Percentiles rank a stretch among this genome's conserved stretches.
phyloP scores from a whole-genome alignment of 768 basidiomycete genomes.

The Amyloporia xantha region DNA sequence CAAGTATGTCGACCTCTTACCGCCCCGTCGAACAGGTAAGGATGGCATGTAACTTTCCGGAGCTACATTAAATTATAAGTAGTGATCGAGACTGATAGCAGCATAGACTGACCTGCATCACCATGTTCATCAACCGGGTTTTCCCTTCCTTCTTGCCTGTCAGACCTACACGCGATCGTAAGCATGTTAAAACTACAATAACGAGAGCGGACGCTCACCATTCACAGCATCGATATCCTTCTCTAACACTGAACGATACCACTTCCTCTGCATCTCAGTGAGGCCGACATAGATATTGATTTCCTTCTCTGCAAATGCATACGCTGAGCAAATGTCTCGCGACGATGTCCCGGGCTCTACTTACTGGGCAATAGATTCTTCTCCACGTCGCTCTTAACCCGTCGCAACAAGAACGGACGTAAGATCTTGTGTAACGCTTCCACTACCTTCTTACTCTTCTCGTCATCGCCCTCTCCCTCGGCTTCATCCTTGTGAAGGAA shows the following conservation, averaged over 20 bases:
- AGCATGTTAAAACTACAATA: not conserved
- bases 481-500: conserved; percentile 88
- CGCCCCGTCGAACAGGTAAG: conserved; percentile 92
- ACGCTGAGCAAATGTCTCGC: not conserved
- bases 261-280: conserved; percentile 95
- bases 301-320: conserved; percentile 69
- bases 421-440: conserved; percentile 97
- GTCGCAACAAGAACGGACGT: conserved; percentile 85
- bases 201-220: conserved; percentile 38
- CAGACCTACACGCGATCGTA: conserved; percentile 43
- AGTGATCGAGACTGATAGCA: not conserved
- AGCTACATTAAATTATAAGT: conserved; percentile 32
- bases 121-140: conserved; percentile 96
- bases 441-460: conserved; percentile 87
- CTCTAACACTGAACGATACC: conserved; percentile 94
- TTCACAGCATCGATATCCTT: conserved; percentile 99
- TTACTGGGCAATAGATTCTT: conserved; percentile 88
- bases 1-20: no score
- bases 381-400: conserved; percentile 96
- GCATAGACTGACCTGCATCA: conserved; percentile 76
- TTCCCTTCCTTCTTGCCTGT: conserved; percentile 99
- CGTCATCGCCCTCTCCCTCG: conserved; percentile 62
- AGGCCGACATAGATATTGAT: conserved; percentile 98
- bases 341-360: conserved; percentile 18
- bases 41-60: conserved; percentile 85